Conservation (phyloP, 495 filamentous ascomycete species). For the Trichoderma erinaceum region DNA sequence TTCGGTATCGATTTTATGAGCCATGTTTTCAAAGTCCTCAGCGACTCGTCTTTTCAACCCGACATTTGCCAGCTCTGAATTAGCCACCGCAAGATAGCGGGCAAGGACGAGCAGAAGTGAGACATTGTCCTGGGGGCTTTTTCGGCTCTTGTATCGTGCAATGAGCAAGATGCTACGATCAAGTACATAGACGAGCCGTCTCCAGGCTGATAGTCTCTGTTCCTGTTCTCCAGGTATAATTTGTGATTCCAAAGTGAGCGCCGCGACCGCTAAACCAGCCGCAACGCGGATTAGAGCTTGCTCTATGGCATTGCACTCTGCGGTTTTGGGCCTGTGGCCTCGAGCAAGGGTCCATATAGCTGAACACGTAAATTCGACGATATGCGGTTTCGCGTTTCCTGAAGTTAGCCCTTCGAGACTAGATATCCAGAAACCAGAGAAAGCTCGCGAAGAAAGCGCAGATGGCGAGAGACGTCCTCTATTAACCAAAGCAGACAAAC, state of each 20-base stretch:
- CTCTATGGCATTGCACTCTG: neutral
- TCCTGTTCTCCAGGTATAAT: neutral
- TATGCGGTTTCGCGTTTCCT: neutral
- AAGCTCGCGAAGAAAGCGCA: neutral
- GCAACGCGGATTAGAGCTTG: neutral
- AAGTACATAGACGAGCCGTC: neutral
- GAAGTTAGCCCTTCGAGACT: neutral
- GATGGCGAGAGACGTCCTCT: neutral
- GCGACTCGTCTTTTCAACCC: neutral
- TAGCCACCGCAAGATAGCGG: neutral
- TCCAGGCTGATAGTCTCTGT: neutral
- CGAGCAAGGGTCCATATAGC: constrained; percentile 8
- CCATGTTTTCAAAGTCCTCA: neutral
- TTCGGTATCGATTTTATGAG: neutral
- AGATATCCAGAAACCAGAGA: constrained; percentile 8
- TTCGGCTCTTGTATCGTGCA: constrained; percentile 1
- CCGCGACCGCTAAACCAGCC: constrained; percentile 6
- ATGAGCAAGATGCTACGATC: neutral
- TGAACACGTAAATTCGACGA: neutral
- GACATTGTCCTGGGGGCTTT: neutral
- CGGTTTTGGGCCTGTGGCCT: neutral
- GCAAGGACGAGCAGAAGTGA: constrained; percentile 3
- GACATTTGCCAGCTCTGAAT: neutral
- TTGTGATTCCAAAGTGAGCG: neutral
- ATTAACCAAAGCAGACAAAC: constrained; percentile 5